Evolutionary conservation across 306 rosid genomes (phyloP), one percentile per base, ranked within the genome.

Genomic region (Inga leiocalycina): DNA sequence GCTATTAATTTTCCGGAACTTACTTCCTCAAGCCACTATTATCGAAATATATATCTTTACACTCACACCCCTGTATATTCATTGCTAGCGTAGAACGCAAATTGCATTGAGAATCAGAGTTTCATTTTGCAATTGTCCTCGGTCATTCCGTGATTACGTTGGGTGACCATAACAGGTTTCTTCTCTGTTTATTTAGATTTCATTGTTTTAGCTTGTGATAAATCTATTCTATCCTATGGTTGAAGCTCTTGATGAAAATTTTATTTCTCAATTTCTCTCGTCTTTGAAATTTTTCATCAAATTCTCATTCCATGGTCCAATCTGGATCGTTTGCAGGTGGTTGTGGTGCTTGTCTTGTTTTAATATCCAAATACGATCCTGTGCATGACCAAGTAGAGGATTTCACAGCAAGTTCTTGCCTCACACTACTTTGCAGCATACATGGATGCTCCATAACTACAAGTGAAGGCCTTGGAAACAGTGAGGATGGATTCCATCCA

Each of bases 321-420:
- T 3, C 24, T 81, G 46, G 52, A 65, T 80, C 81, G 72, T 72
- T 82, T 78, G 24, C 90, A 95, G 98, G 98, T 62, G 98, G 97
- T 79, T 93, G 98, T 76, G 98, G 98, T 45, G 97, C 97, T 51
- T 95, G 98, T 54, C 93, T 93, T 62, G 98, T 92, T 81, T 64
- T 95, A 15, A 83, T 95, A 69, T 93, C 98, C 66, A 93, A 89
- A 88, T 93, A 93, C 41, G 89, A 93, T 72, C 89, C 90, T 6
- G 89, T 81, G 46, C 80, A 46, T 48, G 89, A 91, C 71, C 85
- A 61, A 75, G 94, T 92, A 32, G 95, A 92, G 78, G 90, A 89
- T 79, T 88, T 89, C 54, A 87, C 91, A 8, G 94, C 87, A 37
- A 93, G 88, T 73, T 95, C 98, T 34, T 95, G 98, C 76, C 95